A percentile compares a stretch with the other conserved stretches of the same genome.
Conservation (phyloP, 2,329 filamentous ascomycete species). For the Phialemoniopsis sp. region DNA sequence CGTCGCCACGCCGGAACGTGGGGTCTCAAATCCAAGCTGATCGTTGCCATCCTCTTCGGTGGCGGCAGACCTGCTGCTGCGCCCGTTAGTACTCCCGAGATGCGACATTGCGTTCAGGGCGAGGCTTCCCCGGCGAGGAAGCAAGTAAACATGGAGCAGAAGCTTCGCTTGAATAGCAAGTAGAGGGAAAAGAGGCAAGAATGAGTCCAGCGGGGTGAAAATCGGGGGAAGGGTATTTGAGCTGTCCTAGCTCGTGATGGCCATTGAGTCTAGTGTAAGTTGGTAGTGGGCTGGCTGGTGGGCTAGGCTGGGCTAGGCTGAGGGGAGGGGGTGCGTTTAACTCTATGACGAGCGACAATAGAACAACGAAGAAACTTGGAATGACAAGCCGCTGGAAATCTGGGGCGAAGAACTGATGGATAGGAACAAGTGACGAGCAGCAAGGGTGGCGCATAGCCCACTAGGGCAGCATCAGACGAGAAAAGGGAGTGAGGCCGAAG, state of each 20-base stretch:
- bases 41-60: slow-evolving; percentile 69
- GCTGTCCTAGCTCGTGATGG: background rate
- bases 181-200: slow-evolving; percentile 9
- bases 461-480: too few relatives aligned
- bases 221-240: slow-evolving; percentile 4
- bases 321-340: background rate
- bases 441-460: too few relatives aligned
- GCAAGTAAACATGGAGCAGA: too few relatives aligned
- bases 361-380: slow-evolving; percentile 2
- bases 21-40: slow-evolving; percentile 79
- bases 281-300: background rate
- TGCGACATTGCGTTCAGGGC: too few relatives aligned
- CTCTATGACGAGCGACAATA: slow-evolving; percentile 11
- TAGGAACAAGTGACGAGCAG: background rate
- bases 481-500: too few relatives aligned
- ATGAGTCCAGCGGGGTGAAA: slow-evolving; percentile 10
- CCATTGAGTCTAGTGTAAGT: background rate
- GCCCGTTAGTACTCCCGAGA: slow-evolving; percentile 44
- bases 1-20: slow-evolving; percentile 86
- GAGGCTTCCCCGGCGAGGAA: too few relatives aligned
- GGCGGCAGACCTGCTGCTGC: slow-evolving; percentile 43
- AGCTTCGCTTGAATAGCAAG: slow-evolving; percentile 7
- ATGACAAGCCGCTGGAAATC: too few relatives aligned
- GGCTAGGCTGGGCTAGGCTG: background rate
- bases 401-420: slow-evolving; percentile 1